Base-by-base conservation (phyloP, 2,329 filamentous ascomycete genomes). In the Clarireedia homoeocarpa region DNA sequence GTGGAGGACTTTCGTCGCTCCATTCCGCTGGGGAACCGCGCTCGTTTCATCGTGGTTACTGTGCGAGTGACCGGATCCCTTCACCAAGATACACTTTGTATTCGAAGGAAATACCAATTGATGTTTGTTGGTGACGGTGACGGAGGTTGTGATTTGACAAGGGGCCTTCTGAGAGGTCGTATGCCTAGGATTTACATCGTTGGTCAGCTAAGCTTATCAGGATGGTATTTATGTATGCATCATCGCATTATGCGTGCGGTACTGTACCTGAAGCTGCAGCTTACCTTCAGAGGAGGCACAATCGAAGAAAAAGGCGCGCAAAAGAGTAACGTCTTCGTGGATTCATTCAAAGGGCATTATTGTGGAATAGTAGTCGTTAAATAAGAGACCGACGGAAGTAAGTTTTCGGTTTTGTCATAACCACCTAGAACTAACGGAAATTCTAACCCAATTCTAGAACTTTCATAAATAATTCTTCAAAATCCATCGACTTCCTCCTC, bases 1-100 rank as follows among this genome's bases (percentile, higher is more conserved):
- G 77, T 70, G 17, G 71, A 70, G 42, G 72, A 71, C 45, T 70
- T 68, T 49, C 66, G 62, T 24, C 65, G 63, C 48, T 67, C 62
- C 57, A 69, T 61, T 17, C 51, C 56, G 39, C 47, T 49, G 30
- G 49, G 44, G 34, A 39, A 54, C 42, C 36, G 51, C 27, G 26
- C 30, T 27, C 42, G 14, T 40, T 52, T 52, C 54, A 56, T 56
- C 17, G 14, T 38, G 47, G 20, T 42, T 34, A 30, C 38, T 39
- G 6, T 27, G 7, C 27, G 27, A 30, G 27, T 30, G 27, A 30
- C 27, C 27, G 27, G 20, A 10, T 30, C 27, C 27, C 6, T 30
- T 30, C 27, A 30, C 27, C 10, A 9, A 30, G 27, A 30, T 30
- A 10, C 27, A 30, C 7, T 10, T 30, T 9, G 42, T 38, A 17